phyloP scores from a whole-genome alignment of 2,329 filamentous ascomycete species.

The Xylogone sp. region DNA sequence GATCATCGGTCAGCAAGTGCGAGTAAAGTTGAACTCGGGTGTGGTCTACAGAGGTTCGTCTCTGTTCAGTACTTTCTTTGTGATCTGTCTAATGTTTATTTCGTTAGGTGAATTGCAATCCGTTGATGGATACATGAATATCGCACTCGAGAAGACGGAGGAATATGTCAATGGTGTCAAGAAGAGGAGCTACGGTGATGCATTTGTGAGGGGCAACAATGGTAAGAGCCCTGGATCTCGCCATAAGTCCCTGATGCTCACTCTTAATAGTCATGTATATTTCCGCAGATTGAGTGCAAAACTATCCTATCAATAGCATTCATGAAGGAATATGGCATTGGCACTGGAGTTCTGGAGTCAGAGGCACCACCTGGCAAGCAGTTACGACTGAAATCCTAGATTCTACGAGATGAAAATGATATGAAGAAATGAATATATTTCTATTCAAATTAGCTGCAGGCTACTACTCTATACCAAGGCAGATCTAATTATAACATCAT shows the following conservation, averaged over 20 bases:
- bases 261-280: constrained; percentile 27
- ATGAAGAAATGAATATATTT: background rate
- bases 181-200: constrained; percentile 83
- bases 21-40: constrained; percentile 97
- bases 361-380: background rate
- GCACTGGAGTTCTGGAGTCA: background rate
- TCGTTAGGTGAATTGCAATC: constrained; percentile 83
- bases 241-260: background rate
- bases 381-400: background rate
- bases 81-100: constrained; percentile 9
- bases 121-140: constrained; percentile 99
- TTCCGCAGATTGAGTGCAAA: constrained; percentile 24
- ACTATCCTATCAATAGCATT: background rate
- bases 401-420: background rate
- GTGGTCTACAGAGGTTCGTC: constrained; percentile 88
- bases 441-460: background rate
- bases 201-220: constrained; percentile 94
- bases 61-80: background rate
- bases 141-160: constrained; percentile 91
- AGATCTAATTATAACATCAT: constrained; percentile 17
- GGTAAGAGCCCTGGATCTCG: constrained; percentile 47
- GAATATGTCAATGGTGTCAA: constrained; percentile 86
- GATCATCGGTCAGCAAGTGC: constrained; percentile 91
- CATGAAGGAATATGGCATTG: background rate
- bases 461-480: background rate